Percentiles rank a stretch among this genome's conserved stretches.
phyloP scores from a whole-genome alignment of 2,329 filamentous ascomycete species.

The Aureobasidium sp. region DNA sequence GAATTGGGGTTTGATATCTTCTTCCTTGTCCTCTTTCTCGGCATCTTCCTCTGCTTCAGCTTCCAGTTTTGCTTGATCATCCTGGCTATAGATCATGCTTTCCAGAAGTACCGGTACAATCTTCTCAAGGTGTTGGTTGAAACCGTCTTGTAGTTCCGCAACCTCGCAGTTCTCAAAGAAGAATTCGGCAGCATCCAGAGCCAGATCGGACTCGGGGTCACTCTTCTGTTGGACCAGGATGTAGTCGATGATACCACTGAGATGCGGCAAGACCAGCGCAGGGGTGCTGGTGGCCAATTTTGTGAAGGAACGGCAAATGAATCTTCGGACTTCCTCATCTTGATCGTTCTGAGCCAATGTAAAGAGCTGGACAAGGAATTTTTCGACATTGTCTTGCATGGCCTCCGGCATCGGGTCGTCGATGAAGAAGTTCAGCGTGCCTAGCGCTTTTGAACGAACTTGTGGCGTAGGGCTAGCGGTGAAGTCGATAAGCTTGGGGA shows the following conservation, averaged over 20 bases:
- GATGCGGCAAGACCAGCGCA: constrained; percentile 82
- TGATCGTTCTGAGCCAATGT: constrained; percentile 62
- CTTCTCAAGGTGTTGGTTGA: constrained; percentile 69
- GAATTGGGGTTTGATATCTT: constrained; percentile 90
- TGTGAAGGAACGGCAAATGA: constrained; percentile 89
- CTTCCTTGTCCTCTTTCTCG: constrained; percentile 76
- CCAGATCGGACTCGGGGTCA: constrained; percentile 73
- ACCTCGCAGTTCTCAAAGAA: constrained; percentile 94
- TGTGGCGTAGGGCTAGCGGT: constrained; percentile 67
- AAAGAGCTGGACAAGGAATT: constrained; percentile 75
- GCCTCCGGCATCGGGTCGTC: constrained; percentile 63
- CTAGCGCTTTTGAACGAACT: constrained; percentile 71
- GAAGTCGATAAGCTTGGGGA: constrained; percentile 84
- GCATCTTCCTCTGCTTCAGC: constrained; percentile 74
- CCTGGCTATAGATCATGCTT: constrained; percentile 93
- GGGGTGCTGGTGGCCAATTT: constrained; percentile 84
- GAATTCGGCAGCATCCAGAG: constrained; percentile 92
- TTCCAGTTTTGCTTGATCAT: constrained; percentile 79
- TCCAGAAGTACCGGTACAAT: constrained; percentile 86
- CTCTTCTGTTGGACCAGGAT: constrained; percentile 83
- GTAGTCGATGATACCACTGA: constrained; percentile 82
- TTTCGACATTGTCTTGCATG: constrained; percentile 70
- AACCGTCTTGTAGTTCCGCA: constrained; percentile 62
- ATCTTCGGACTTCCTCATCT: constrained; percentile 74
- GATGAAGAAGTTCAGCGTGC: constrained; percentile 85